A percentile compares a stretch with the other conserved stretches of the same genome.
phyloP scores from a whole-genome alignment of 345 rosid species.

The Citrus cavaleriei region DNA sequence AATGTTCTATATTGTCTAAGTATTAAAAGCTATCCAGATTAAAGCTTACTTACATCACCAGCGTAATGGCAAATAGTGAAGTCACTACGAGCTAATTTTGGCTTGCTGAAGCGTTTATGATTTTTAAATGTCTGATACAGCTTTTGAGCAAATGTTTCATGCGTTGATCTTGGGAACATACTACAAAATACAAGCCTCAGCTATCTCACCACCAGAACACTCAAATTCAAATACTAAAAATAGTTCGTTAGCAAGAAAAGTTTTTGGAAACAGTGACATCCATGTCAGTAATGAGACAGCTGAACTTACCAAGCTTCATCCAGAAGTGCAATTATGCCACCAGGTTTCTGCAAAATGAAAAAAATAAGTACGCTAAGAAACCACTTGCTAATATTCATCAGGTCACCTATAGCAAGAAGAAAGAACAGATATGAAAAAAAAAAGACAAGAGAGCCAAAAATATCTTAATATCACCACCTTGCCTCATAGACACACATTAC shows the following conservation, averaged over 20 bases:
- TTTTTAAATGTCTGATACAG: slow-evolving; percentile 93
- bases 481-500: background rate
- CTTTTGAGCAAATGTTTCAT: slow-evolving; percentile 98
- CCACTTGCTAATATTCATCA: background rate
- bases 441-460: background rate
- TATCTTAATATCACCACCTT: background rate
- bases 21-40: slow-evolving; percentile 8
- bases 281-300: background rate
- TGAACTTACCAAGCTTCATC: slow-evolving; percentile 97
- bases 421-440: background rate
- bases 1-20: slow-evolving; percentile 6
- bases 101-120: slow-evolving; percentile 89
- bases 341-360: slow-evolving; percentile 81
- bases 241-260: background rate
- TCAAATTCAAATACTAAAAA: background rate
- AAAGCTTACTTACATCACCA: slow-evolving; percentile 77
- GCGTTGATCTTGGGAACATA: slow-evolving; percentile 98
- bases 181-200: slow-evolving; percentile 42
- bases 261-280: background rate
- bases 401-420: background rate
- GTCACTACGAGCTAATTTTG: slow-evolving; percentile 91
- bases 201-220: slow-evolving; percentile 16
- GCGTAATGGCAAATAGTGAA: slow-evolving; percentile 98
- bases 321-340: slow-evolving; percentile 97
- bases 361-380: slow-evolving; percentile 1